These are phyloP conservation scores for Acanthamoeba quina DNA, from an alignment of 208 protist genomes.

Conservation along the genomic window DNA sequence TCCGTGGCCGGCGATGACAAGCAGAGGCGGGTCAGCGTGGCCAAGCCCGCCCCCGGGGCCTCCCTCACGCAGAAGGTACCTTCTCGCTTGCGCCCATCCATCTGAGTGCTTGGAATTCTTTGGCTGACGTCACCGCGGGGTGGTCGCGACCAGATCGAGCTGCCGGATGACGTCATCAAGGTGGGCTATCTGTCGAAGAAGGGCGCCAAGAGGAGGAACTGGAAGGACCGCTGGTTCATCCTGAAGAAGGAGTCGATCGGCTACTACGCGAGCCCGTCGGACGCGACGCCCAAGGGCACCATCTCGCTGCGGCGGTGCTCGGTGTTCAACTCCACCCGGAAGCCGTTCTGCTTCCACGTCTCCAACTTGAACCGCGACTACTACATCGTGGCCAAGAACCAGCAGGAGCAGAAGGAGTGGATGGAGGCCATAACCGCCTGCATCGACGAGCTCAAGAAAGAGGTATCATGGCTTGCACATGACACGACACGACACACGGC, in stretches of 20 bases:
- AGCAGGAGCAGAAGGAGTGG: slow-evolving; percentile 64
- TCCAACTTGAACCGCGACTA: slow-evolving; percentile 44
- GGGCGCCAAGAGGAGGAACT: slow-evolving; percentile 36
- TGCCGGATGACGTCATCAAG: slow-evolving; percentile 46
- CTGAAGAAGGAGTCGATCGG: slow-evolving; percentile 47
- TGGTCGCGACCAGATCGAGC: slow-evolving; percentile 1
- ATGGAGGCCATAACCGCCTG: slow-evolving; percentile 49
- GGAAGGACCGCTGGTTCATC: slow-evolving; percentile 68
- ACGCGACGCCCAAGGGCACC: slow-evolving; percentile 26
- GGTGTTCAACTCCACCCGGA: slow-evolving; percentile 1
- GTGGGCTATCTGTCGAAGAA: slow-evolving; percentile 55
- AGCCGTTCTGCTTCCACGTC: slow-evolving; percentile 59
- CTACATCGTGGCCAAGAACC: slow-evolving; percentile 27
- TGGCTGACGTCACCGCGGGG: no score
- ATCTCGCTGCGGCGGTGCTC: slow-evolving; percentile 18
- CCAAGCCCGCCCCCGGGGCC: not conserved
- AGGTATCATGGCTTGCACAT: not conserved
- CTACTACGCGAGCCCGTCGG: slow-evolving; percentile 44
- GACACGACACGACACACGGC: no score
- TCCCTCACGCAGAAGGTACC: slow-evolving; percentile 35
- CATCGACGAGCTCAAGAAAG: slow-evolving; percentile 60
- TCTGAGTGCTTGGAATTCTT: not conserved
- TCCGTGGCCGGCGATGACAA: not conserved
- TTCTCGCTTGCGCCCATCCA: not conserved
- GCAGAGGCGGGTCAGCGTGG: slow-evolving; percentile 45